Base-by-base conservation (phyloP, 805 yeast genomes). In the Ascoidea asiatica region DNA sequence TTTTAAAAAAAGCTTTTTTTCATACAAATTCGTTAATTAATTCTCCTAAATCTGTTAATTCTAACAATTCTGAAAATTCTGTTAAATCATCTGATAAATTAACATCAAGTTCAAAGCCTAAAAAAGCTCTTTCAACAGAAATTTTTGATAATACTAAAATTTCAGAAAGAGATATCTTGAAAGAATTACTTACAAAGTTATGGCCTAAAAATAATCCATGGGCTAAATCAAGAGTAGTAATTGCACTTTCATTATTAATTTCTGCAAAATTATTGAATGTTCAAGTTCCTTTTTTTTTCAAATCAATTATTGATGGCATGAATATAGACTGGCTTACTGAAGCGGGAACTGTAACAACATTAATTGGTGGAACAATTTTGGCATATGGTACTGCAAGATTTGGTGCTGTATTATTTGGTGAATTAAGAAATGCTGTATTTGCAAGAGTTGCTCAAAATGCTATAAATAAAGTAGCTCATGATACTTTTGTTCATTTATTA, bases 361-460 rank as follows among this genome's bases (percentile, higher is more conserved):
- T 79, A 3, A 80, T 83, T 37, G 82, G 85, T 4, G 72, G 81
- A 2, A 66, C 73, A 0, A 78, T 92, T 35, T 51, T 92, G 19
- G 94, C 95, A 0, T 92, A 92, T 58, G 98, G 98, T 45, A 79
- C 84, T 17, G 94, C 97, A 0, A 69, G 98, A 47, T 87, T 92
- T 56, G 96, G 97, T 23, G 82, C 97, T 4, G 95, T 90, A 2
- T 62, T 92, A 15, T 86, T 92, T 62, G 97, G 97, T 29, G 98
- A 92, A 60, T 67, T 92, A 50, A 69, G 97, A 53, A 92, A 92
- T 59, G 98, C 98, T 0, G 79, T 92, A 4, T 92, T 92, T 66
- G 97, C 97, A 0, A 75, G 82, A 21, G 98, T 92, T 23, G 95
- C 96, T 11, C 98, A 92, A 61, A 77, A 79, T 54, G 97, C 98